phyloP scores from a whole-genome alignment of 2,329 filamentous ascomycete genomes.

The Cadophora luteo-olivacea region DNA sequence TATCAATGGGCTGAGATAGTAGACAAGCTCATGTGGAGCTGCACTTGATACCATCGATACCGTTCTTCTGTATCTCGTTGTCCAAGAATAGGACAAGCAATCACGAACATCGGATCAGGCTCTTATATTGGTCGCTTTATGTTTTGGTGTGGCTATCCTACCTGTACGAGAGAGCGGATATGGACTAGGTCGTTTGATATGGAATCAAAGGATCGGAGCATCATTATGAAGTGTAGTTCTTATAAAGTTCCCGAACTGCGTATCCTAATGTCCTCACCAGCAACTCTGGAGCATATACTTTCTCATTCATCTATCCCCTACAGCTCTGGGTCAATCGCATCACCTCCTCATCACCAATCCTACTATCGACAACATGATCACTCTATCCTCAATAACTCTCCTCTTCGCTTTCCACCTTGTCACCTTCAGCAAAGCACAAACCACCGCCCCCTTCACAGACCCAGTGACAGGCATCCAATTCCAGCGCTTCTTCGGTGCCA shows the following conservation, averaged over 20 bases:
- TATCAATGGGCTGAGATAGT: background rate
- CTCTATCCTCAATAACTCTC: background rate
- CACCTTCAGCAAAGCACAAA: conserved; percentile 9
- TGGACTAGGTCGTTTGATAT: background rate
- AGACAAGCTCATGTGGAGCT: background rate
- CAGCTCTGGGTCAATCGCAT: background rate
- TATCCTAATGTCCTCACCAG: background rate
- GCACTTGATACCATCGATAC: background rate
- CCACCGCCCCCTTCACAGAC: conserved; percentile 43
- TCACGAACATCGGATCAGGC: background rate
- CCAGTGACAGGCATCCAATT: conserved; percentile 46
- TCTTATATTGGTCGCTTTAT: background rate
- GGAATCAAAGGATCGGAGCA: background rate
- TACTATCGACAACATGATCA: background rate
- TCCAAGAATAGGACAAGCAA: background rate
- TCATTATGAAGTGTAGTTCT: background rate
- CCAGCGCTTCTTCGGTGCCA: conserved; percentile 49
- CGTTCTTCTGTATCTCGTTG: background rate
- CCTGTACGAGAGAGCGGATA: background rate
- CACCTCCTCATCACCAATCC: background rate
- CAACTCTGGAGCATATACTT: background rate
- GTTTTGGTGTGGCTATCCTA: background rate
- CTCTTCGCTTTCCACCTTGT: background rate
- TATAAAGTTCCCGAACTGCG: background rate
- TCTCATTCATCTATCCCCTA: background rate